Evolutionary conservation across 345 rosid genomes (phyloP).

Genomic region (Cardamine chenopodiifolia): DNA sequence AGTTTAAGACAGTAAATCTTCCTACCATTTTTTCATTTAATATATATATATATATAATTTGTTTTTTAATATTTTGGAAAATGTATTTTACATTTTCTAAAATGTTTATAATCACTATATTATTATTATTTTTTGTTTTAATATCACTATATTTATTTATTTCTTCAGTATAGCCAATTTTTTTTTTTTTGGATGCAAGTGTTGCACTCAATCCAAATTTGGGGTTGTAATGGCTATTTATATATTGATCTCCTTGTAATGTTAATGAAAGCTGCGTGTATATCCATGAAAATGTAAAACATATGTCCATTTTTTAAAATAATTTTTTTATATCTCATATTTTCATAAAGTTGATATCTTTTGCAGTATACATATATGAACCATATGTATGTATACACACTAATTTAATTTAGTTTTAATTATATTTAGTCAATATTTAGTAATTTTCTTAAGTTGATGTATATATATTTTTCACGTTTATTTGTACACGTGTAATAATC

Average conservation of each 20-base stretch:
- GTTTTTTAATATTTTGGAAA: slow-evolving; percentile 18
- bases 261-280: slow-evolving; percentile 4
- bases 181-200: slow-evolving; percentile 19
- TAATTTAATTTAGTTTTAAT: neutral
- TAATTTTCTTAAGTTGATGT: neutral
- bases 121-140: neutral
- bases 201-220: slow-evolving; percentile 32
- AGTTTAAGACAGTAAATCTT: slow-evolving; percentile 21
- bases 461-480: neutral
- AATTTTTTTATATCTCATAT: neutral
- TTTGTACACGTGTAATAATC: neutral
- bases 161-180: slow-evolving; percentile 1
- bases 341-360: neutral
- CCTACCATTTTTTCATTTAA: neutral
- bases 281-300: slow-evolving; percentile 13
- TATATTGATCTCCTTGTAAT: slow-evolving; percentile 1
- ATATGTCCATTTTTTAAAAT: neutral
- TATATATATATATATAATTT: neutral
- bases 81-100: slow-evolving; percentile 16
- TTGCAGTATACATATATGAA: neutral
- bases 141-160: slow-evolving; percentile 4
- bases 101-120: slow-evolving; percentile 8
- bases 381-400: neutral
- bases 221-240: slow-evolving; percentile 24
- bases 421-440: neutral